Evolutionary conservation across 2,329 filamentous ascomycete genomes (phyloP).

Genomic region (Penicillium sclerotigenum): DNA sequence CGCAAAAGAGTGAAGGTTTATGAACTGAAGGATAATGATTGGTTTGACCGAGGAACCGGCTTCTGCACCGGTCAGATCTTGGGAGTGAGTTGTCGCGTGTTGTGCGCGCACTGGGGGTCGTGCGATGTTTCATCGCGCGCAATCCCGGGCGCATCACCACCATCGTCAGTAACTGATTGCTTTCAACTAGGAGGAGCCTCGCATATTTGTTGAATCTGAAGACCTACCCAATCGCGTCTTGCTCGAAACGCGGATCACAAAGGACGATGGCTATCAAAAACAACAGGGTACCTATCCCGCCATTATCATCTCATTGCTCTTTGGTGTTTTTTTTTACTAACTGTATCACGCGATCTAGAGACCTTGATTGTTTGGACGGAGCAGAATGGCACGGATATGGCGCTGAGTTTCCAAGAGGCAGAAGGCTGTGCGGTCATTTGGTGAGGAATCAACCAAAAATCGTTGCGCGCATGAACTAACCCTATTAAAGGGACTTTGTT

Average conservation of each 20-base stretch:
- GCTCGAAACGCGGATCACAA: slow-evolving; percentile 83
- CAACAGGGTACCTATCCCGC: slow-evolving; percentile 70
- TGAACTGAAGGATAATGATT: slow-evolving; percentile 97
- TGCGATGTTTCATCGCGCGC: slow-evolving; percentile 16
- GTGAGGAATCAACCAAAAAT: slow-evolving; percentile 47
- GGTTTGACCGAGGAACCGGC: slow-evolving; percentile 95
- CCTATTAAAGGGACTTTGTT: slow-evolving; percentile 74
- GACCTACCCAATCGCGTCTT: slow-evolving; percentile 80
- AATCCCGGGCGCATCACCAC: slow-evolving; percentile 1
- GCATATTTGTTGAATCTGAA: slow-evolving; percentile 89
- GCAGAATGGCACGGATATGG: slow-evolving; percentile 88
- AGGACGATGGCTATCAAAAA: slow-evolving; percentile 96
- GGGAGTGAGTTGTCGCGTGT: slow-evolving; percentile 56
- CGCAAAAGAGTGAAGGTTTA: slow-evolving; percentile 89
- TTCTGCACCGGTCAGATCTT: slow-evolving; percentile 80
- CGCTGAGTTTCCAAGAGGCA: slow-evolving; percentile 94
- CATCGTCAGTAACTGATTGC: slow-evolving; percentile 2
- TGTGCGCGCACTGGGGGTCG: slow-evolving; percentile 20
- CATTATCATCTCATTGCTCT: slow-evolving; percentile 20
- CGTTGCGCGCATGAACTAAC: slow-evolving; percentile 15
- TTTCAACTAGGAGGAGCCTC: slow-evolving; percentile 66
- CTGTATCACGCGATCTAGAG: slow-evolving; percentile 54
- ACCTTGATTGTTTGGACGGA: slow-evolving; percentile 99
- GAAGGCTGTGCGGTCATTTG: slow-evolving; percentile 92
- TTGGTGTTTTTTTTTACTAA: slow-evolving; percentile 14